A percentile compares a stretch with the other conserved stretches of the same genome.
Conservation (phyloP, 2,329 filamentous ascomycete genomes). For the Dothideomycetes sp. region DNA sequence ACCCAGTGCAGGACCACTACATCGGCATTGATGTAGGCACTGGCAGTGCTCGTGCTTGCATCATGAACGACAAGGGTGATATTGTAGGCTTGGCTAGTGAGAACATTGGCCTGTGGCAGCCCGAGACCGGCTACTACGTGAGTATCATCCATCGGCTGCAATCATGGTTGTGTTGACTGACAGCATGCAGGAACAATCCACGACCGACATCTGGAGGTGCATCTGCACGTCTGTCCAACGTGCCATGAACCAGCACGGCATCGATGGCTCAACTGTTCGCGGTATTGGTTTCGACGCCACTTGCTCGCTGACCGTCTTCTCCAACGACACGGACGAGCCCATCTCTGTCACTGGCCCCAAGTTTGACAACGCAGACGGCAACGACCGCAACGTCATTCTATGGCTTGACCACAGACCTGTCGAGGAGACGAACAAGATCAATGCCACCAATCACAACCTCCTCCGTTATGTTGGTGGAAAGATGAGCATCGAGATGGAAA, state of each 20-base stretch:
- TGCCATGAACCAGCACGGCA: conserved; percentile 70
- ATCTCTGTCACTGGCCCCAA: conserved; percentile 81
- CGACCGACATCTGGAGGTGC: conserved; percentile 89
- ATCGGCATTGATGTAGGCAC: conserved; percentile 95
- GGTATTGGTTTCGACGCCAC: conserved; percentile 97
- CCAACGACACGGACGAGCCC: conserved; percentile 80
- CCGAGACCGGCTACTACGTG: conserved; percentile 47
- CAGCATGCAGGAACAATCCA: conserved; percentile 76
- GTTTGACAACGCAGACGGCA: conserved; percentile 65
- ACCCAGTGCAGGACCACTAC: conserved; percentile 50
- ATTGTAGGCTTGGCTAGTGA: conserved; percentile 56
- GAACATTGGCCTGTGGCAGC: conserved; percentile 45
- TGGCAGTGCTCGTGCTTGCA: conserved; percentile 87
- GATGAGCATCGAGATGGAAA: conserved; percentile 99
- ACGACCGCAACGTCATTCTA: conserved; percentile 89
- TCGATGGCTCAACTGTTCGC: conserved; percentile 65
- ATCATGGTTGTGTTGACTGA: not conserved
- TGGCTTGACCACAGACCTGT: conserved; percentile 95
- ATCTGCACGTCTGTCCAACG: conserved; percentile 83
- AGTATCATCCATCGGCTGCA: conserved; percentile 16
- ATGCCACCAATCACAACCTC: conserved; percentile 82
- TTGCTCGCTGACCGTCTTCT: conserved; percentile 92
- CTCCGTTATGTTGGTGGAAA: conserved; percentile 92
- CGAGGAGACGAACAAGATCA: conserved; percentile 86
- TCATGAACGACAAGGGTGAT: conserved; percentile 85